phyloP scores from a whole-genome alignment of 2,329 filamentous ascomycete genomes.

The Geosmithia morbida region DNA sequence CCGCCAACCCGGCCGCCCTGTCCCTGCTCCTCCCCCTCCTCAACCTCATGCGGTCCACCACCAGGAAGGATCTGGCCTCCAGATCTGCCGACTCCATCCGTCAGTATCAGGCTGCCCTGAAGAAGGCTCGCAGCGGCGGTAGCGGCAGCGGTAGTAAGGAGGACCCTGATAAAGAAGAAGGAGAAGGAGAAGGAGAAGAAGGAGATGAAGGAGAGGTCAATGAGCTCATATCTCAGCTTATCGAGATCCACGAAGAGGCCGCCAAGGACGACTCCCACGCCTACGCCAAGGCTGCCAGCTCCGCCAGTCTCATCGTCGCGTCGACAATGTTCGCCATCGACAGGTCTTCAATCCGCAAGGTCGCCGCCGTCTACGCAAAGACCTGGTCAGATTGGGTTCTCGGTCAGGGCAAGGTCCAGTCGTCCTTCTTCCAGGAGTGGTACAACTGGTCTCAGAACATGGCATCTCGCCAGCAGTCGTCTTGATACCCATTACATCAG shows the following conservation, averaged over 20 bases:
- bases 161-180: no score
- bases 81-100: conserved; percentile 61
- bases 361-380: conserved; percentile 50
- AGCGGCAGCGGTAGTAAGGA: conserved; percentile 22
- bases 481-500: background rate
- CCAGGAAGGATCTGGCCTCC: conserved; percentile 58
- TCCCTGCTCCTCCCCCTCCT: conserved; percentile 62
- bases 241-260: conserved; percentile 54
- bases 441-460: conserved; percentile 54
- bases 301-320: conserved; percentile 52
- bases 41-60: conserved; percentile 61
- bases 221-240: conserved; percentile 42
- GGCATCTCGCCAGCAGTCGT: conserved; percentile 12
- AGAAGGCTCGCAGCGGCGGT: conserved; percentile 31
- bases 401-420: conserved; percentile 44
- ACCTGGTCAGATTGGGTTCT: conserved; percentile 44
- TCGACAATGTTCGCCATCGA: conserved; percentile 44
- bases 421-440: conserved; percentile 57
- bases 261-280: conserved; percentile 49
- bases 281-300: conserved; percentile 63
- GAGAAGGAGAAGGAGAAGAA: conserved; percentile 11
- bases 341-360: conserved; percentile 32
- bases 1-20: conserved; percentile 51
- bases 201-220: conserved; percentile 23
- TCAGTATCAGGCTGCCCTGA: conserved; percentile 53